phyloP scores from a whole-genome alignment of 2,329 filamentous ascomycete genomes.

The Paracamarosporium sp. region DNA sequence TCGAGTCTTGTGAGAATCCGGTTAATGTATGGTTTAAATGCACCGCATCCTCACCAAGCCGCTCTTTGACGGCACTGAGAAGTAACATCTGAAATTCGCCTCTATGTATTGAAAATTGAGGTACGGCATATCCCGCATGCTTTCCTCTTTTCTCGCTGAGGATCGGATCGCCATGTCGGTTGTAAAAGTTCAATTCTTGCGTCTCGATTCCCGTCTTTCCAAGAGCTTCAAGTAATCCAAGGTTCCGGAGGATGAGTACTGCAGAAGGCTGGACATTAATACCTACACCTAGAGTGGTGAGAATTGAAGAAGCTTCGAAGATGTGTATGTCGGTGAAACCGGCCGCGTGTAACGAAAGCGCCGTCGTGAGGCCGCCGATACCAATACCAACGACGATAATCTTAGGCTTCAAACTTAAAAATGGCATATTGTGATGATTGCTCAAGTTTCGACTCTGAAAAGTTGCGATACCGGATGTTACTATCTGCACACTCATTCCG shows the following conservation, averaged over 20 bases:
- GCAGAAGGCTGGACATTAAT: constrained; percentile 58
- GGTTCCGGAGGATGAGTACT: constrained; percentile 53
- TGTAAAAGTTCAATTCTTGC: constrained; percentile 55
- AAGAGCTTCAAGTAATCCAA: constrained; percentile 51
- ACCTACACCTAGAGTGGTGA: constrained; percentile 54
- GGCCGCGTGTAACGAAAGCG: constrained; percentile 74
- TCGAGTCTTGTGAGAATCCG: constrained; percentile 42
- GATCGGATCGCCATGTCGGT: constrained; percentile 52
- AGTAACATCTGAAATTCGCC: constrained; percentile 56
- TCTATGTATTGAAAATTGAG: constrained; percentile 55
- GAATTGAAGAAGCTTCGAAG: constrained; percentile 51
- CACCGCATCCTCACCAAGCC: constrained; percentile 48
- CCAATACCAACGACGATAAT: constrained; percentile 54
- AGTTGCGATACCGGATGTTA: not conserved
- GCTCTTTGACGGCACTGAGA: constrained; percentile 50
- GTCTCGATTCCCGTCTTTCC: constrained; percentile 51
- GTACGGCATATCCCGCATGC: constrained; percentile 50
- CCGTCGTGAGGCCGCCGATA: constrained; percentile 77
- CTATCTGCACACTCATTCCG: not conserved
- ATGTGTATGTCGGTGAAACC: constrained; percentile 59
- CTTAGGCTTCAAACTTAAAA: not conserved
- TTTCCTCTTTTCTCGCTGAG: constrained; percentile 52
- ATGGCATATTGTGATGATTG: not conserved
- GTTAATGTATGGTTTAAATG: constrained; percentile 49
- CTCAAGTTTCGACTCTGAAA: not conserved